Evolutionary conservation across 805 yeast species (phyloP).

Genomic region (Candida chauliodis): DNA sequence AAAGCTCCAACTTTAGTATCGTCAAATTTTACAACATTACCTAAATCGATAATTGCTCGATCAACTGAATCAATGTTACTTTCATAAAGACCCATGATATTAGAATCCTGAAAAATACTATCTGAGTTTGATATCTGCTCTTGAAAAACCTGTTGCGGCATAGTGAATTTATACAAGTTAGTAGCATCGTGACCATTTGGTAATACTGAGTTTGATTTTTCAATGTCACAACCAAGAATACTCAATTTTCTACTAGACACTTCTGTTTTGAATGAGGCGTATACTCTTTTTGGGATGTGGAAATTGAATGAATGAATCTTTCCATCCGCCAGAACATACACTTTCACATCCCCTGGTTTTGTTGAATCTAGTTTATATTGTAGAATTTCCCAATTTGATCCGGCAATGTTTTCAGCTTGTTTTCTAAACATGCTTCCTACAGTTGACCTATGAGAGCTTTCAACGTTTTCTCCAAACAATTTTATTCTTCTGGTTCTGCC

Average conservation of each 20-base stretch:
- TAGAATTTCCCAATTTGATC: constrained; percentile 80
- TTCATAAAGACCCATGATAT: constrained; percentile 72
- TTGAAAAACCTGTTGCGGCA: constrained; percentile 63
- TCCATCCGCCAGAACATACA: constrained; percentile 62
- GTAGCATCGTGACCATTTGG: constrained; percentile 65
- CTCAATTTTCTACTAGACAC: constrained; percentile 28
- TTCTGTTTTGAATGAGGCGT: constrained; percentile 57
- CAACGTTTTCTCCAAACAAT: constrained; percentile 68
- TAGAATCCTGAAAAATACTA: constrained; percentile 59
- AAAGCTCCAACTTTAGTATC: constrained; percentile 74
- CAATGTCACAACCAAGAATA: constrained; percentile 50
- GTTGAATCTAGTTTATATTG: constrained; percentile 57
- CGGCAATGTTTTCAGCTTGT: constrained; percentile 77
- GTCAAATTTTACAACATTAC: constrained; percentile 67
- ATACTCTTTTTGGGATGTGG: constrained; percentile 71
- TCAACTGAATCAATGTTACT: constrained; percentile 63
- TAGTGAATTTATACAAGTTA: constrained; percentile 55
- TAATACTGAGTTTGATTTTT: constrained; percentile 54
- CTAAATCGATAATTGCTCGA: constrained; percentile 75
- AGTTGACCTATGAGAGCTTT: constrained; percentile 49
- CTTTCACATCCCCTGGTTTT: constrained; percentile 74
- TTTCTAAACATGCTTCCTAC: constrained; percentile 69
- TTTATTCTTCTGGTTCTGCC: constrained; percentile 69
- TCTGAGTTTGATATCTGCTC: constrained; percentile 56
- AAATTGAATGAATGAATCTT: constrained; percentile 71